A percentile compares a stretch with the other conserved stretches of the same genome.
Evolutionary conservation across 495 filamentous ascomycete species (phyloP).

Genomic region (Chaetomium tenue): DNA sequence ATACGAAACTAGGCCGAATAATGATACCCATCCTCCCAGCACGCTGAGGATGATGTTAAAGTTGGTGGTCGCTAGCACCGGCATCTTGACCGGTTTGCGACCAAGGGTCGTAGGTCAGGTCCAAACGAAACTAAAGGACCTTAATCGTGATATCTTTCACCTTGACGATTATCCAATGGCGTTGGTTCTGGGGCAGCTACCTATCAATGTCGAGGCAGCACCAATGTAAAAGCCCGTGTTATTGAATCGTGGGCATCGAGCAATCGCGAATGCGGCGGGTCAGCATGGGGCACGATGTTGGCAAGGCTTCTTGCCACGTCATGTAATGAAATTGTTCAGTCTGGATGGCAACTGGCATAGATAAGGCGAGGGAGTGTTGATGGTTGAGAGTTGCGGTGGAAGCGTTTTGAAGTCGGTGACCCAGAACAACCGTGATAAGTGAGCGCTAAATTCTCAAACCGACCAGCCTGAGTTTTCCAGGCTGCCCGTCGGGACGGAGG

Average conservation of each 20-base stretch:
- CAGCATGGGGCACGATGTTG: neutral
- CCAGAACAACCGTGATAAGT: too few relatives aligned
- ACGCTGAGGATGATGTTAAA: constrained; percentile 87
- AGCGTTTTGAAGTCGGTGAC: too few relatives aligned
- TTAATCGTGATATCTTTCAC: neutral
- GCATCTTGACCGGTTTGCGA: constrained; percentile 57
- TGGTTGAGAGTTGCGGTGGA: too few relatives aligned
- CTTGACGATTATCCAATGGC: neutral
- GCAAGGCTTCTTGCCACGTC: constrained; percentile 1
- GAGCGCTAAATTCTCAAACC: too few relatives aligned
- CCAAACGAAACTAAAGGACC: too few relatives aligned
- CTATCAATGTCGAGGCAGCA: neutral
- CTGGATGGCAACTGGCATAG: neutral
- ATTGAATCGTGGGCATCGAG: constrained; percentile 48
- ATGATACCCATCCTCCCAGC: constrained; percentile 80
- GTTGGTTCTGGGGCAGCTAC: neutral
- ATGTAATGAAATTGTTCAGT: neutral
- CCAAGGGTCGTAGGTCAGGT: neutral
- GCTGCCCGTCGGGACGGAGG: too few relatives aligned
- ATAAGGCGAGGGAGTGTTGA: neutral
- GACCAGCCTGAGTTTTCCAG: too few relatives aligned
- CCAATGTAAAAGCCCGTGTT: constrained; percentile 36
- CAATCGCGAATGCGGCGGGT: neutral
- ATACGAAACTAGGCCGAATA: constrained; percentile 87
- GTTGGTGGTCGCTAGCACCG: constrained; percentile 71